Percentiles rank a stretch among this genome's conserved stretches.
phyloP scores from a whole-genome alignment of 2,329 filamentous ascomycete species.

The Chrysoporthe cubensis region DNA sequence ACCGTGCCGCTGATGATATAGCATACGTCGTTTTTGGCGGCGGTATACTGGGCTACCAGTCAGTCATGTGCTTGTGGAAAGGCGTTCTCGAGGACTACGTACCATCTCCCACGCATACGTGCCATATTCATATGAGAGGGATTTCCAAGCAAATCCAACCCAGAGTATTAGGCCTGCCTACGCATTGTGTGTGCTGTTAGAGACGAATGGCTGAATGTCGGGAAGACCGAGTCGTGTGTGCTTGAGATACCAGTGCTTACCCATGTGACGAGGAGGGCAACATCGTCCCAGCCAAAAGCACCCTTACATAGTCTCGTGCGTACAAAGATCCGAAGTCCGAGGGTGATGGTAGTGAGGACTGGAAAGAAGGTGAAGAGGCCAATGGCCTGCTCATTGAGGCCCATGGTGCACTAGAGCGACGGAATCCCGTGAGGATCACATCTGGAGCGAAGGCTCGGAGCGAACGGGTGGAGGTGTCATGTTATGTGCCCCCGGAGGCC shows the following conservation, averaged over 20 bases:
- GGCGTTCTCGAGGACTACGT: background rate
- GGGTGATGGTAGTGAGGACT: slow-evolving; percentile 25
- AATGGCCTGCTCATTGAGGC: slow-evolving; percentile 13
- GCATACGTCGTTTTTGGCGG: slow-evolving; percentile 23
- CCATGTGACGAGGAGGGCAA: slow-evolving; percentile 23
- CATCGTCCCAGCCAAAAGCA: slow-evolving; percentile 28
- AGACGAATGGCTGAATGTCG: background rate
- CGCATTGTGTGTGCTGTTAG: background rate
- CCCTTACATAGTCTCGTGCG: slow-evolving; percentile 21
- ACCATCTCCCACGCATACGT: background rate
- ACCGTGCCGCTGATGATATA: slow-evolving; percentile 25
- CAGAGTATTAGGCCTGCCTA: slow-evolving; percentile 20
- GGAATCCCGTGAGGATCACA: background rate
- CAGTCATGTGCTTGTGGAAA: background rate
- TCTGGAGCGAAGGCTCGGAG: background rate
- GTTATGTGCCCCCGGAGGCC: background rate
- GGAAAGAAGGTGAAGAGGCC: slow-evolving; percentile 25
- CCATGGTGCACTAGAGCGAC: background rate
- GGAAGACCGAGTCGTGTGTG: background rate
- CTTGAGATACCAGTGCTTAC: slow-evolving; percentile 4
- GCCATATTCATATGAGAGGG: background rate
- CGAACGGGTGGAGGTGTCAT: background rate
- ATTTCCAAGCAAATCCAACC: slow-evolving; percentile 11
- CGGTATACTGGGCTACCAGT: slow-evolving; percentile 7
- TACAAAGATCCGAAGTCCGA: slow-evolving; percentile 24